Evolutionary conservation across 2,329 filamentous ascomycete genomes (phyloP), one percentile per base, ranked within the genome.

Genomic region (Ophiostoma perfectum): DNA sequence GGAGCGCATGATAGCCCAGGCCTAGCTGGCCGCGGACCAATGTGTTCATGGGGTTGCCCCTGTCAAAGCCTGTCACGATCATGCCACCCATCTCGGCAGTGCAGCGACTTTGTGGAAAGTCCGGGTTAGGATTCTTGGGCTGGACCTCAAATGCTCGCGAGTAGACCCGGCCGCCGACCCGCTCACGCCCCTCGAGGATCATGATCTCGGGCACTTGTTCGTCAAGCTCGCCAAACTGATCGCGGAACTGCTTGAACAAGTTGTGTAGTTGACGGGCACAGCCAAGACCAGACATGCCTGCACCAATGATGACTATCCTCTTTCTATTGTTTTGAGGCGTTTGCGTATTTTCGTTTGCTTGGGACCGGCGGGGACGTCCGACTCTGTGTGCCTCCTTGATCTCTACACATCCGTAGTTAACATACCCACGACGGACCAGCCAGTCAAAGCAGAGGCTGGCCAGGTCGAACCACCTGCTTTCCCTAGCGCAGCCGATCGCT

Each of bases 61-160:
- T 87, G 73, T 98, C 93, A 76, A 98, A 99, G 0, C 95, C 95
- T 45, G 96, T 97, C 70, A 99, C 93, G 70, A 99, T 98, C 83
- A 99, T 97, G 68, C 94, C 95, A 41, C 95, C 95, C 88, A 97
- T 96, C 77, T 99, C 95, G 44, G 92, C 95, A 27, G 93, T 98
- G 75, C 90, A 90, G 66, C 87, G 81, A 70, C 82, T 84, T 44
- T 66, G 67, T 2, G 62, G 41, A 12, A 67, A 66, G 11, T 42
- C 67, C 0, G 69, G 52, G n/a, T 44, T n/a, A 2, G 5, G 49
- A 4, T 60, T 11, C 2, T 47, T 62, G 5, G 77, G 85, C 77
- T 81, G 90, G 80, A 80, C 87, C 83, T 81, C 81, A 71, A 89
- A 84, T 38, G 84, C 79, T 67, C 85, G 92, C 67, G 95, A 99